Percentiles rank a stretch among this genome's conserved stretches.
Evolutionary conservation across 2,329 filamentous ascomycete species (phyloP).

Genomic region (Mycosphaerella arachidis): DNA sequence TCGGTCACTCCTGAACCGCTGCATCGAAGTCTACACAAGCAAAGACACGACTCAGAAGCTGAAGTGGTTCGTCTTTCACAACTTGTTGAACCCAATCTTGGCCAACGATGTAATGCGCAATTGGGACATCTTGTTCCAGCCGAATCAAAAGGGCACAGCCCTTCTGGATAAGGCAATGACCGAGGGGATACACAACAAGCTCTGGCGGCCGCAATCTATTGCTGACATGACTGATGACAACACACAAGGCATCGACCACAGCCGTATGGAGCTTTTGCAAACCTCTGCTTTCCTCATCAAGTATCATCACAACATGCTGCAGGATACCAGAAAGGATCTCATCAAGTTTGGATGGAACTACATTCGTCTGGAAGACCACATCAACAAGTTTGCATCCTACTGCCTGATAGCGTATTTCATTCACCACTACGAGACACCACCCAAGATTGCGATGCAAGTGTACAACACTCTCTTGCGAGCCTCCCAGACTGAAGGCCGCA

Average conservation of each 20-base stretch:
- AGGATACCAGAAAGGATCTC: conserved; percentile 92
- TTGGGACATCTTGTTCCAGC: conserved; percentile 55
- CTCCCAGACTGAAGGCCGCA: conserved; percentile 89
- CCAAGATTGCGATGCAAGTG: conserved; percentile 93
- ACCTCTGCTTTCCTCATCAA: conserved; percentile 93
- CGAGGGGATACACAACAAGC: conserved; percentile 82
- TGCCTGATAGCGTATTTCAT: conserved; percentile 98
- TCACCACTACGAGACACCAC: conserved; percentile 88
- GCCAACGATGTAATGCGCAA: conserved; percentile 92
- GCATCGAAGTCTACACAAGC: conserved; percentile 79
- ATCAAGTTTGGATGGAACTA: conserved; percentile 99
- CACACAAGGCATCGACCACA: conserved; percentile 86
- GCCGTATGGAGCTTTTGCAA: conserved; percentile 91
- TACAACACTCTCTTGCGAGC: conserved; percentile 87
- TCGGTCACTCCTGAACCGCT: conserved; percentile 74
- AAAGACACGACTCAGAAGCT: conserved; percentile 78
- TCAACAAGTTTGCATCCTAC: conserved; percentile 98
- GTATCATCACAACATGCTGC: conserved; percentile 81
- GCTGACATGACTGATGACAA: conserved; percentile 76
- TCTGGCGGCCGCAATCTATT: conserved; percentile 82
- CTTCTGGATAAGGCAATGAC: conserved; percentile 84
- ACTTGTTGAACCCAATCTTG: conserved; percentile 91
- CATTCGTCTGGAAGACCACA: conserved; percentile 95
- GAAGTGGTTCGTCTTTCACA: conserved; percentile 86
- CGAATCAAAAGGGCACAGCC: conserved; percentile 57